Percentiles rank a stretch among this genome's conserved stretches.
phyloP scores from a whole-genome alignment of 345 rosid genomes.

The Garcia nutans region DNA sequence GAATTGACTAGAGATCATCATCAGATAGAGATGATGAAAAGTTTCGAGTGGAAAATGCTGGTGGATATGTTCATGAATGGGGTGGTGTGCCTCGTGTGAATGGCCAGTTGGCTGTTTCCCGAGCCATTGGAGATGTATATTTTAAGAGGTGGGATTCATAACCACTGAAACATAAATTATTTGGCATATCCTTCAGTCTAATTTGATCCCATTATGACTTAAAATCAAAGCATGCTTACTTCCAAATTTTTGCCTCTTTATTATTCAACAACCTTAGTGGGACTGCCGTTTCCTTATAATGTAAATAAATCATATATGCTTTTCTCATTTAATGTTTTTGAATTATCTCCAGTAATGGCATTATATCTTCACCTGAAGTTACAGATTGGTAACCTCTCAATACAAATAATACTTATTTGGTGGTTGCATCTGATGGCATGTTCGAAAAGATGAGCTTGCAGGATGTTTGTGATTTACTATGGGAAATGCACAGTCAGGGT shows the following conservation, averaged over 20 bases:
- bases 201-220: not conserved
- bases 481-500: slow-evolving; percentile 52
- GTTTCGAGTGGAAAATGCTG: slow-evolving; percentile 79
- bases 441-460: slow-evolving; percentile 76
- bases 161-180: slow-evolving; percentile 2
- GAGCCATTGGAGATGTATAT: slow-evolving; percentile 78
- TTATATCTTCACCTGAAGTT: slow-evolving; percentile 86
- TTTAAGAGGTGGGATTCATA: slow-evolving; percentile 50
- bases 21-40: slow-evolving; percentile 88
- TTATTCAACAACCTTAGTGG: not conserved
- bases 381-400: slow-evolving; percentile 71
- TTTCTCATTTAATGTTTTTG: not conserved
- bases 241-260: slow-evolving; percentile 5
- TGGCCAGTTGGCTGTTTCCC: slow-evolving; percentile 86
- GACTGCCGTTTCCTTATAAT: not conserved
- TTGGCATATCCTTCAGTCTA: slow-evolving; percentile 3
- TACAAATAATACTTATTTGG: slow-evolving; percentile 75
- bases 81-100: slow-evolving; percentile 82
- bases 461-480: slow-evolving; percentile 75
- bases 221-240: not conserved
- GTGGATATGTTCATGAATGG: slow-evolving; percentile 82
- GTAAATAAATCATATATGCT: not conserved
- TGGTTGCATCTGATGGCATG: slow-evolving; percentile 94
- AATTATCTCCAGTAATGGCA: slow-evolving; percentile 61
- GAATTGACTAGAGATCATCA: slow-evolving; percentile 87